Conservation (phyloP, 176 grass and related monocot species). For the Oryza brachyantha region DNA sequence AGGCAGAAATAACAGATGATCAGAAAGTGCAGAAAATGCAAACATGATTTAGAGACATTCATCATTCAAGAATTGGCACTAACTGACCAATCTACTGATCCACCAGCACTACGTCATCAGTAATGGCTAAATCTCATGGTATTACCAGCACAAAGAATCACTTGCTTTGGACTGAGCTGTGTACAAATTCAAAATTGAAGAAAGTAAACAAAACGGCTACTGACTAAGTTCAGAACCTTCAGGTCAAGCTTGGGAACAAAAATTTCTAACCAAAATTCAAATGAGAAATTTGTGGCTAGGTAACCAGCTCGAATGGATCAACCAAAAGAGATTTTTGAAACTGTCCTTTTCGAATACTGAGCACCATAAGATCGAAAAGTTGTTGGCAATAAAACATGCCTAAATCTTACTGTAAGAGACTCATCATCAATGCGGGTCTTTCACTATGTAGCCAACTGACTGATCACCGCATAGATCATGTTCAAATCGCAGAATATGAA, state of each 20-base stretch:
- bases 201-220: background rate
- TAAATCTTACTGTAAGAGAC: background rate
- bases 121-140: background rate
- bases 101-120: background rate
- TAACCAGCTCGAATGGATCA: background rate
- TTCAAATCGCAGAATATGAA: slow-evolving; percentile 7
- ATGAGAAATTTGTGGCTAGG: background rate
- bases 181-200: background rate
- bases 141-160: background rate
- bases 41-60: background rate
- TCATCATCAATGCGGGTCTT: slow-evolving; percentile 1
- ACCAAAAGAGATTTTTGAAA: background rate
- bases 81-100: background rate
- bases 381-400: background rate
- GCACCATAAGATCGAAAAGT: background rate
- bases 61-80: background rate
- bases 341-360: slow-evolving; percentile 7
- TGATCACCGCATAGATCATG: background rate
- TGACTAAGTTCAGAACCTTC: background rate
- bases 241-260: background rate
- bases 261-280: background rate
- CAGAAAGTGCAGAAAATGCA: background rate
- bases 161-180: background rate
- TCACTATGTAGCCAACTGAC: background rate
- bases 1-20: slow-evolving; percentile 11